Conservation (phyloP, 192 early-diverging fungal species). For the Rhizophagus prolifer region DNA sequence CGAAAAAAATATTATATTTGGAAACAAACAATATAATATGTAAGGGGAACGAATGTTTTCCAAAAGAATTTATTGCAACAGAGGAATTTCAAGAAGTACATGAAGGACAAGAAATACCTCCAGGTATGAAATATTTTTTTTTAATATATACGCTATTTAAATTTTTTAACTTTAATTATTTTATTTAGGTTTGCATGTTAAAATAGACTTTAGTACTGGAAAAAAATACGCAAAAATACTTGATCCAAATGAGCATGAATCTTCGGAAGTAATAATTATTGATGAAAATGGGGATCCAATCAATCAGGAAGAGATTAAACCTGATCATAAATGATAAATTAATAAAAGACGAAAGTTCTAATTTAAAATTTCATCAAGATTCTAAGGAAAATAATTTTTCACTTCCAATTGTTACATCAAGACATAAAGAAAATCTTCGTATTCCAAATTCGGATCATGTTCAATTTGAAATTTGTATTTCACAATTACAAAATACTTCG, state of each 20-base stretch:
- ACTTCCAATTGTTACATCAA: background rate
- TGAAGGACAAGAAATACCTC: slow-evolving; percentile 61
- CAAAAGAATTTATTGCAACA: slow-evolving; percentile 57
- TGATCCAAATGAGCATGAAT: slow-evolving; percentile 30
- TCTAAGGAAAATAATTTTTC: background rate
- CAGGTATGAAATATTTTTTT: slow-evolving; percentile 32
- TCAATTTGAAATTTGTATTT: slow-evolving; percentile 38
- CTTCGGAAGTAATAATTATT: slow-evolving; percentile 37
- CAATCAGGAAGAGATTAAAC: background rate
- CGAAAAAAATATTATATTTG: background rate
- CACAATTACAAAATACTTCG: slow-evolving; percentile 24
- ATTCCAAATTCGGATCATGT: slow-evolving; percentile 32
- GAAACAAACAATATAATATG: background rate
- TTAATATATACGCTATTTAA: background rate
- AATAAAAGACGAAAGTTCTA: slow-evolving; percentile 24
- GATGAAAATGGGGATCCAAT: slow-evolving; percentile 37
- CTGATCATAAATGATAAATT: slow-evolving; percentile 24
- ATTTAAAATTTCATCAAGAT: slow-evolving; percentile 23
- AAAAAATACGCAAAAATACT: slow-evolving; percentile 57
- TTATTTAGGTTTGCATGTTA: slow-evolving; percentile 56
- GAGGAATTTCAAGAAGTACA: slow-evolving; percentile 56
- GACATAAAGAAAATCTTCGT: slow-evolving; percentile 10
- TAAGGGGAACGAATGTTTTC: slow-evolving; percentile 51
- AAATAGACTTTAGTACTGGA: slow-evolving; percentile 61
- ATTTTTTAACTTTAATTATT: background rate